Base-by-base conservation (phyloP, 805 yeast genomes). In the Kazachstania africana region DNA sequence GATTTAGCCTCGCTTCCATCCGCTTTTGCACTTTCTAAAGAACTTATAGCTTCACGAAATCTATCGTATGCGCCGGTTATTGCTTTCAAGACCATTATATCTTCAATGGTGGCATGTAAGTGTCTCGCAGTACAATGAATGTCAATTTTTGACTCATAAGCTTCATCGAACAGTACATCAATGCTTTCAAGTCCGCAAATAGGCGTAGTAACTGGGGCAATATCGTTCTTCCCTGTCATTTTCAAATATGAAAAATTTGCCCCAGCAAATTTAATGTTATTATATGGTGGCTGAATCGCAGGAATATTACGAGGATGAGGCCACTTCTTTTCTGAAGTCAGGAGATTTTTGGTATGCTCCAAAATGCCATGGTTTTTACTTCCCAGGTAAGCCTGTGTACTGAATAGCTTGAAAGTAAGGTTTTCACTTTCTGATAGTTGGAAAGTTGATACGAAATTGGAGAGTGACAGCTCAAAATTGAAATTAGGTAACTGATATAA, bases 121-220 rank as follows among this genome's bases (percentile, higher is more conserved):
- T 49, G 47, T 38, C 59, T 40, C 20, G 50, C 27, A 3, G 59
- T 50, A n/a, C 43, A 36, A 10, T 43, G 42, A n/a, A 46, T 18
- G 16, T 29, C 31, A 12, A 48, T 19, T 15, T 35, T 36, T 3
- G 33, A 34, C 9, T 32, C 37, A 3, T 36, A 33, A 5, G 37
- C 26, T 20, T 45, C 43, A 30, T 41, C 42, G 3, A 50, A 28
- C 22, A 47, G 47, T 8, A 43, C 39, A 24, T 51, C 59, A 21
- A 42, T 33, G 37, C 55, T 48, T 32, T 46, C 55, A 33, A 51
- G 49, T 1, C 44, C 48, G 26, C 44, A 42, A 8, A 53, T 44
- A 3, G 56, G 57, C 6, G 44, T 3, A 44, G 29, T 6, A 36
- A 16, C 2, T 44, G 37, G 5, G 35, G 31, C 41, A 3, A 26